Percentiles rank a stretch among this genome's conserved stretches.
These are phyloP conservation scores for Vaccinium corymbosum DNA, from an alignment of 148 eudicot species.

Conservation along the genomic window DNA sequence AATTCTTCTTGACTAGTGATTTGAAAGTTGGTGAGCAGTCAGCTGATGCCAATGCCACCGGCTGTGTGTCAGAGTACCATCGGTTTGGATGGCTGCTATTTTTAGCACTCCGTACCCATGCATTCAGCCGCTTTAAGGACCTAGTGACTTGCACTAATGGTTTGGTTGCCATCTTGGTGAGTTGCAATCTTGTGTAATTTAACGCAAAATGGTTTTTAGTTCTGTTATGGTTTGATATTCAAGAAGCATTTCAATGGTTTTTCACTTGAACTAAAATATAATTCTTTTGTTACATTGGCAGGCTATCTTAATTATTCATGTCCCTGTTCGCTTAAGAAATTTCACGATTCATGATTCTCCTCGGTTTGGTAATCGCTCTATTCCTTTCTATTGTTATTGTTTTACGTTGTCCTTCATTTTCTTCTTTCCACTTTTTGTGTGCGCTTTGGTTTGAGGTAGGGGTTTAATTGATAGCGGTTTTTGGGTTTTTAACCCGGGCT, in stretches of 20 bases:
- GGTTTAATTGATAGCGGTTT: background rate
- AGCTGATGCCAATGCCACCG: slow-evolving; percentile 28
- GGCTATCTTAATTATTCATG: slow-evolving; percentile 86
- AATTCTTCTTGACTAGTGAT: slow-evolving; percentile 56
- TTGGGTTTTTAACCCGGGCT: slow-evolving; percentile 4
- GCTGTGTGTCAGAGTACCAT: slow-evolving; percentile 43
- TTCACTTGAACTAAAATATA: background rate
- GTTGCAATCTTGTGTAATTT: slow-evolving; percentile 22
- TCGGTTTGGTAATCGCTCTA: slow-evolving; percentile 47
- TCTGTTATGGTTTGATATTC: background rate
- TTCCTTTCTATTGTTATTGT: background rate
- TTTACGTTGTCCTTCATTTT: background rate
- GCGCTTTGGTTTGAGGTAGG: background rate
- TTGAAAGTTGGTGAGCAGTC: slow-evolving; percentile 33
- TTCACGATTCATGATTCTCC: slow-evolving; percentile 52
- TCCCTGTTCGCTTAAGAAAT: slow-evolving; percentile 67
- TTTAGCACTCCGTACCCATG: slow-evolving; percentile 84
- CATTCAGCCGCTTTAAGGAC: slow-evolving; percentile 82
- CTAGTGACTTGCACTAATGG: slow-evolving; percentile 85
- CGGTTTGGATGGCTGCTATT: slow-evolving; percentile 96
- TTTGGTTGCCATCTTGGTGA: slow-evolving; percentile 80
- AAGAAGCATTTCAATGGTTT: background rate
- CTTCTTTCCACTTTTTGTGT: background rate
- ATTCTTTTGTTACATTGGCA: slow-evolving; percentile 28
- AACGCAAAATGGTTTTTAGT: slow-evolving; percentile 7